Conservation (phyloP, 257 asterid genomes). For the Nicotiana tabacum region DNA sequence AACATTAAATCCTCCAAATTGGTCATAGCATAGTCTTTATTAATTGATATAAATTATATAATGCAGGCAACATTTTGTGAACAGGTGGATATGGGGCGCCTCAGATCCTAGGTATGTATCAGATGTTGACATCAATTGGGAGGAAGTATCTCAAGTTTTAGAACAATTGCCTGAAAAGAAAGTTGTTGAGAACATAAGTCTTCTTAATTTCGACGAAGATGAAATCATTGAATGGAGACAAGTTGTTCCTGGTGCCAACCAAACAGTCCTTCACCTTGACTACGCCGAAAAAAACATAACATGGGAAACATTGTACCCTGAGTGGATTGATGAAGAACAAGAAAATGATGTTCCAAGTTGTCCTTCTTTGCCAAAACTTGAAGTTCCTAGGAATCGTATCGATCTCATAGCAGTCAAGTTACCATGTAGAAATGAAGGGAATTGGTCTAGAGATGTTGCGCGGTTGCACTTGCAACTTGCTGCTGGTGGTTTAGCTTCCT, state of each 20-base stretch:
- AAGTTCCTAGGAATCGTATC: slow-evolving; percentile 46
- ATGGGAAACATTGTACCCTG: slow-evolving; percentile 74
- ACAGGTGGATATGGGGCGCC: slow-evolving; percentile 72
- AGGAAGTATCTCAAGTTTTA: slow-evolving; percentile 23
- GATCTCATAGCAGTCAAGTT: slow-evolving; percentile 79
- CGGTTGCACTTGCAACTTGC: slow-evolving; percentile 73
- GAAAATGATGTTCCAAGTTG: slow-evolving; percentile 66
- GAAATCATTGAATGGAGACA: slow-evolving; percentile 56
- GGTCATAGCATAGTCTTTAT: background rate
- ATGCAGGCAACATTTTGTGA: slow-evolving; percentile 68
- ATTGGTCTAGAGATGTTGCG: slow-evolving; percentile 80
- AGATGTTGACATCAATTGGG: slow-evolving; percentile 43
- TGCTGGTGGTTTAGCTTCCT: slow-evolving; percentile 56
- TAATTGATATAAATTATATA: slow-evolving; percentile 20
- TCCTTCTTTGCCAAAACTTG: slow-evolving; percentile 55
- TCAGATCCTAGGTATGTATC: slow-evolving; percentile 66
- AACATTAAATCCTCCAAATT: background rate
- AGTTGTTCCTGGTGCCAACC: slow-evolving; percentile 39
- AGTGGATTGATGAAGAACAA: slow-evolving; percentile 95
- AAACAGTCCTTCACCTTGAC: slow-evolving; percentile 41
- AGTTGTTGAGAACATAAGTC: slow-evolving; percentile 37
- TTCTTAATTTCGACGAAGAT: slow-evolving; percentile 55
- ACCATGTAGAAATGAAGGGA: slow-evolving; percentile 68
- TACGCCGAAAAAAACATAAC: slow-evolving; percentile 50
- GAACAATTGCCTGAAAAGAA: background rate